These are phyloP conservation scores for Elaeis oleifera DNA, from an alignment of 202 grass and related monocot species.

Conservation along the genomic window DNA sequence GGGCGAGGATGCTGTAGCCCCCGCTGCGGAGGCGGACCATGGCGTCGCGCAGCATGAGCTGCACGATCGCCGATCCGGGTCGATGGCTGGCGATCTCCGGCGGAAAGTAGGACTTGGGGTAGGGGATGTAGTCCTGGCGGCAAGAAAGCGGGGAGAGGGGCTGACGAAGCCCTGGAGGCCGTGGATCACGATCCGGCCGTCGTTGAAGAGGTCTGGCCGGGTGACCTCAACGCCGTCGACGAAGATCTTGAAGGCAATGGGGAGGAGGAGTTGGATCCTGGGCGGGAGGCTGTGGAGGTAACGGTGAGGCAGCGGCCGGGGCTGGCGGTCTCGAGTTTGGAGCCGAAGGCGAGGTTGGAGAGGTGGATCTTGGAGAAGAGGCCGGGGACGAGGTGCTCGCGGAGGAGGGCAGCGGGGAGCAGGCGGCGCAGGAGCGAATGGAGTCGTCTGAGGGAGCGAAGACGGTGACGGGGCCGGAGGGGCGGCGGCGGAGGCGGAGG, in stretches of 20 bases:
- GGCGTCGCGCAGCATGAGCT: conserved; percentile 59
- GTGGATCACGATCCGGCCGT: conserved; percentile 59
- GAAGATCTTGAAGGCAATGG: conserved; percentile 27
- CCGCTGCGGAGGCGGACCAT: conserved; percentile 51
- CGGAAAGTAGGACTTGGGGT: conserved; percentile 20
- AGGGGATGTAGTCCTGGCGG: conserved; percentile 18
- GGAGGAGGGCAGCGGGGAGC: conserved; percentile 39
- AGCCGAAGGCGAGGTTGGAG: conserved; percentile 31
- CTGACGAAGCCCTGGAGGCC: conserved; percentile 51
- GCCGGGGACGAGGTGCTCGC: conserved; percentile 57
- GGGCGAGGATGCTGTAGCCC: conserved; percentile 56
- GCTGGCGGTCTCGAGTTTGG: conserved; percentile 26
- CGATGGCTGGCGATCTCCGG: neutral
- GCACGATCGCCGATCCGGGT: conserved; percentile 30
- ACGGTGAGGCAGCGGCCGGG: conserved; percentile 50
- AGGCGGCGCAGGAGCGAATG: conserved; percentile 44
- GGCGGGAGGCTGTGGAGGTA: conserved; percentile 6
- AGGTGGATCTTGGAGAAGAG: conserved; percentile 51
- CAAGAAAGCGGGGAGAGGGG: conserved; percentile 50
- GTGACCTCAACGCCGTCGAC: conserved; percentile 55
- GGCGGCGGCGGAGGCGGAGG: conserved; percentile 6
- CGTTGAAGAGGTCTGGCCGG: conserved; percentile 63
- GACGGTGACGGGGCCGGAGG: conserved; percentile 44
- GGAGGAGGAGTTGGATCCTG: no score
- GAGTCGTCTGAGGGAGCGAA: conserved; percentile 54